These are phyloP conservation scores for Pseudocercospora eumusae DNA, from an alignment of 2,329 filamentous ascomycete genomes.

Conservation along the genomic window DNA sequence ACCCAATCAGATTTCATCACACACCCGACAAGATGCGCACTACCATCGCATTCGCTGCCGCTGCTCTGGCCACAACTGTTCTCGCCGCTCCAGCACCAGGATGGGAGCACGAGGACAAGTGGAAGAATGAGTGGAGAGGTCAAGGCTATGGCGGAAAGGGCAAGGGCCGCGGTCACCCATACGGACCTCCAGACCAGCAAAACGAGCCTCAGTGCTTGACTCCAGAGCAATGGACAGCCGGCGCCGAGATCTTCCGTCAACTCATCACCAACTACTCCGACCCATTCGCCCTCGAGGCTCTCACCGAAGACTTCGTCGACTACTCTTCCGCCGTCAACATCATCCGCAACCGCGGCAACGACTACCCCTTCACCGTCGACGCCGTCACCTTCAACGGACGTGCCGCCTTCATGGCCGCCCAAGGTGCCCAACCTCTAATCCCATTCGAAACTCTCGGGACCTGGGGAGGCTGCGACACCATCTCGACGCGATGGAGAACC, in stretches of 20 bases:
- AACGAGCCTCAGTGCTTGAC: slow-evolving; percentile 28
- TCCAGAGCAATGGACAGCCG: slow-evolving; percentile 29
- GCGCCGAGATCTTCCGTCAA: slow-evolving; percentile 35
- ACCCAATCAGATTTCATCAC: slow-evolving; percentile 6
- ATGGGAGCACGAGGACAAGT: slow-evolving; percentile 14
- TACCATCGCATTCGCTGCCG: slow-evolving; percentile 27
- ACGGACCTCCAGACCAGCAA: background rate
- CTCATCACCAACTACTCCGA: slow-evolving; percentile 38
- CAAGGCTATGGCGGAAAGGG: slow-evolving; percentile 28
- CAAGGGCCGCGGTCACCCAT: slow-evolving; percentile 23
- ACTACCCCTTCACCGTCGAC: slow-evolving; percentile 32
- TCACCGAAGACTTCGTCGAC: slow-evolving; percentile 38
- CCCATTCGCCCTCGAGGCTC: slow-evolving; percentile 33
- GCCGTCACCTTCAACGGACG: slow-evolving; percentile 32
- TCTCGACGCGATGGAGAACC: slow-evolving; percentile 35
- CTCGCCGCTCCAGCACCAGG: slow-evolving; percentile 27
- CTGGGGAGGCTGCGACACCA: slow-evolving; percentile 34
- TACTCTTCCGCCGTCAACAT: slow-evolving; percentile 38
- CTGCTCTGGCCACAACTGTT: slow-evolving; percentile 24
- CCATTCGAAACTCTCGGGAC: slow-evolving; percentile 37
- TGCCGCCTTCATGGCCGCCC: slow-evolving; percentile 34
- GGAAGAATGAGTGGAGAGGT: slow-evolving; percentile 22
- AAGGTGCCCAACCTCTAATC: slow-evolving; percentile 35
- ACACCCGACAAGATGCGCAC: slow-evolving; percentile 27
- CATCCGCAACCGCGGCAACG: slow-evolving; percentile 35